These are phyloP conservation scores for Albatrellus sp. DNA, from an alignment of 1,284 basidiomycete species.

Conservation along the genomic window DNA sequence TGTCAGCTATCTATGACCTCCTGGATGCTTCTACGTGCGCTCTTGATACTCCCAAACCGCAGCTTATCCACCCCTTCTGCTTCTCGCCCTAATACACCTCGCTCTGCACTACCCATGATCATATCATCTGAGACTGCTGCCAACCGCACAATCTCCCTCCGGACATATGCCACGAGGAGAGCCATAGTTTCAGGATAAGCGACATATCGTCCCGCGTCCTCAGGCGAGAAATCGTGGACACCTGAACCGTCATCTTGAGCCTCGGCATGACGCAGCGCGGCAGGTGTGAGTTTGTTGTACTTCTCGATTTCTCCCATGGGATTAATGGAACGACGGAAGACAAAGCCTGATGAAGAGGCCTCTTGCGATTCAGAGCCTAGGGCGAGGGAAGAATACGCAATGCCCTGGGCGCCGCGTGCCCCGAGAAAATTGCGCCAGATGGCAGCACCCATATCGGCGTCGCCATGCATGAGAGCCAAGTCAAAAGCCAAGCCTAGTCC, in stretches of 20 bases:
- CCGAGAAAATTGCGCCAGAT: constrained; percentile 91
- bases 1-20: too few species aligned
- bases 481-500: constrained; percentile 79
- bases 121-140: constrained; percentile 62
- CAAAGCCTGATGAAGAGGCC: background rate
- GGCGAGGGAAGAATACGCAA: constrained; percentile 30
- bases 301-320: constrained; percentile 46
- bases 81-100: constrained; percentile 16
- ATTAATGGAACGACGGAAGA: constrained; percentile 52
- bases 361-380: constrained; percentile 5
- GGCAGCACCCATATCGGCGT: constrained; percentile 75
- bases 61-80: constrained; percentile 15
- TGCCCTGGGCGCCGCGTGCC: constrained; percentile 58
- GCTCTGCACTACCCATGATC: constrained; percentile 28
- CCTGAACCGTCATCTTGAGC: constrained; percentile 53
- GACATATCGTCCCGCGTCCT: constrained; percentile 53
- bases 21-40: too few species aligned
- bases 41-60: constrained; percentile 19
- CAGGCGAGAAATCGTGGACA: constrained; percentile 57
- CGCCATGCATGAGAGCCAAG: constrained; percentile 57
- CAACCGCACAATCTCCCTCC: constrained; percentile 67
- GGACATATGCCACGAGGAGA: constrained; percentile 63
- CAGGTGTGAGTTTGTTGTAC: constrained; percentile 36
- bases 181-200: constrained; percentile 71
- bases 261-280: constrained; percentile 40